phyloP scores from a whole-genome alignment of 179 eudicot species.

The Beta lomatogona region DNA sequence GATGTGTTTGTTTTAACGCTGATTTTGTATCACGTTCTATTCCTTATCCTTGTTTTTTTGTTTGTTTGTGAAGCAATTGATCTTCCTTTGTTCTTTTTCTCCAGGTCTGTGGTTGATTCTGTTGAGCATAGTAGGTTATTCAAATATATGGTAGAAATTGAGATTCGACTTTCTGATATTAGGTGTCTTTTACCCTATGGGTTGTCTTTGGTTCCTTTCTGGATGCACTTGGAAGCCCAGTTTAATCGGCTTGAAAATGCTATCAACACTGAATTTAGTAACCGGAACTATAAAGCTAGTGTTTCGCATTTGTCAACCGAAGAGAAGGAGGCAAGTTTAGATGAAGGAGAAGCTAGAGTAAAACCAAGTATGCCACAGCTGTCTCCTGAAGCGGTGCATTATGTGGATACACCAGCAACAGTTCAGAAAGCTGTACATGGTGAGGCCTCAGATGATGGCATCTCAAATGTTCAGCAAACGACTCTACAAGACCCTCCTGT shows the following conservation, averaged over 20 bases:
- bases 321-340: slow-evolving; percentile 27
- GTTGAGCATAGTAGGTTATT: slow-evolving; percentile 47
- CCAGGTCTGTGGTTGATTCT: slow-evolving; percentile 45
- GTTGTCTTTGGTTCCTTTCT: slow-evolving; percentile 73
- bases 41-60: neutral
- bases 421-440: slow-evolving; percentile 27
- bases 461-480: slow-evolving; percentile 21
- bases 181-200: slow-evolving; percentile 68
- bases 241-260: slow-evolving; percentile 64
- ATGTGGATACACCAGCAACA: slow-evolving; percentile 19
- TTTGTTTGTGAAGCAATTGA: neutral
- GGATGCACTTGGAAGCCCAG: slow-evolving; percentile 74
- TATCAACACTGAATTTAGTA: slow-evolving; percentile 41
- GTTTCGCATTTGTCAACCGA: slow-evolving; percentile 25
- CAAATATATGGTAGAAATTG: slow-evolving; percentile 61
- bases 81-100: slow-evolving; percentile 22
- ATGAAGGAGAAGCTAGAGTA: slow-evolving; percentile 32
- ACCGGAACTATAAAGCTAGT: slow-evolving; percentile 29
- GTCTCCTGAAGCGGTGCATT: slow-evolving; percentile 32
- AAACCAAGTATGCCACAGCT: slow-evolving; percentile 26
- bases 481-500: slow-evolving; percentile 20
- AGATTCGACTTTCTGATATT: slow-evolving; percentile 80
- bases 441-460: slow-evolving; percentile 28
- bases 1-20: slow-evolving; percentile 3
- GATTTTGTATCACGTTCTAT: neutral